Conservation (phyloP, 805 yeast species). For the Candida palmyrensis region DNA sequence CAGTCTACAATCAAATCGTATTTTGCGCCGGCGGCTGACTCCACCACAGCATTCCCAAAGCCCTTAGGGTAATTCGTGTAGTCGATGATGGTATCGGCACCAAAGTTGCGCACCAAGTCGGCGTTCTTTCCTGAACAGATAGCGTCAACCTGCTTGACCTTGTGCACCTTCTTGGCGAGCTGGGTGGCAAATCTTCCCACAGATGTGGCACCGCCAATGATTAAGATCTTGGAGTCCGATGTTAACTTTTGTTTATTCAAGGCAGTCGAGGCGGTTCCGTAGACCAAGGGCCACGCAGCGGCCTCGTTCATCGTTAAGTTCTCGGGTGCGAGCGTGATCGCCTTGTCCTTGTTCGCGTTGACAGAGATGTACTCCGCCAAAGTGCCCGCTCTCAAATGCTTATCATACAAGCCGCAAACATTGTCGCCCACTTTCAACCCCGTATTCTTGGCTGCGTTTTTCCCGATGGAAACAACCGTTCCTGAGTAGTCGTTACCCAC, state of each 20-base stretch:
- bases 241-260: conserved; percentile 24
- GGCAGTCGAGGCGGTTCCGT: conserved; percentile 51
- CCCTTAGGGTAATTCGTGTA: conserved; percentile 42
- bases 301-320: conserved; percentile 49
- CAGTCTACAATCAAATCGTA: conserved; percentile 65
- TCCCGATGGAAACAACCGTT: conserved; percentile 25
- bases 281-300: conserved; percentile 60
- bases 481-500: conserved; percentile 32
- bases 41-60: background rate
- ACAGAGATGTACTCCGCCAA: conserved; percentile 42
- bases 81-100: conserved; percentile 57
- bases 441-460: conserved; percentile 13
- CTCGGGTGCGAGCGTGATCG: conserved; percentile 40
- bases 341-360: conserved; percentile 22
- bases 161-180: conserved; percentile 42
- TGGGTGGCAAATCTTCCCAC: conserved; percentile 58
- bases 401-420: conserved; percentile 21
- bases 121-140: conserved; percentile 49
- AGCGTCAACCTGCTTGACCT: conserved; percentile 49
- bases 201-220: conserved; percentile 71
- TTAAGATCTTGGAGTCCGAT: conserved; percentile 45
- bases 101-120: conserved; percentile 39
- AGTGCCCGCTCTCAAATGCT: conserved; percentile 30
- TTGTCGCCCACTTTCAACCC: conserved; percentile 23
- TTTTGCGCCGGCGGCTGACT: conserved; percentile 16